A percentile compares a stretch with the other conserved stretches of the same genome.
These are phyloP conservation scores for Mycena filopes DNA, from an alignment of 768 basidiomycete species.

Conservation along the genomic window DNA sequence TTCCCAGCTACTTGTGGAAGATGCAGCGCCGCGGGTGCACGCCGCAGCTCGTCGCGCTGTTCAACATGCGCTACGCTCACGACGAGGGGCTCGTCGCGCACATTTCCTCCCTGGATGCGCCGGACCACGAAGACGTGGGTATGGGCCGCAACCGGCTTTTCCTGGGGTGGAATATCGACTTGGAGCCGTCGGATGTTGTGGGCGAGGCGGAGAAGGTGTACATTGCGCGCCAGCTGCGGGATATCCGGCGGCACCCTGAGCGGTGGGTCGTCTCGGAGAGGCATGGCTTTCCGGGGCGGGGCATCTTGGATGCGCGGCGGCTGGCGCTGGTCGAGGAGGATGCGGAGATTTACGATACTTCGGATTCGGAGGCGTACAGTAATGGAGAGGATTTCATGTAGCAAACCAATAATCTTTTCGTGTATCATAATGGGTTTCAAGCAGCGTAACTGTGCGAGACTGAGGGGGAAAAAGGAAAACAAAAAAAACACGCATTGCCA, in stretches of 20 bases:
- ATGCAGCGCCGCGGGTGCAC: conserved; percentile 72
- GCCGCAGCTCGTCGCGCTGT: conserved; percentile 65
- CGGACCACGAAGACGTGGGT: conserved; percentile 32
- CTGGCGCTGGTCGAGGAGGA: conserved; percentile 24
- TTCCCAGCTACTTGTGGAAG: conserved; percentile 34
- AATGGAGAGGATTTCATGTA: conserved; percentile 13
- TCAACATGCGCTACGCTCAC: conserved; percentile 66
- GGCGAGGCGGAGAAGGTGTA: conserved; percentile 58
- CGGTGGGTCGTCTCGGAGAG: conserved; percentile 22
- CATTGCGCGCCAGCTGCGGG: conserved; percentile 41
- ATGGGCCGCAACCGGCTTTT: conserved; percentile 58
- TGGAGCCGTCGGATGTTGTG: conserved; percentile 47
- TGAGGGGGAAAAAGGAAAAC: no score
- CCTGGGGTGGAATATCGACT: conserved; percentile 75
- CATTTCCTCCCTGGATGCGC: conserved; percentile 46
- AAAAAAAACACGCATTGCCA: no score
- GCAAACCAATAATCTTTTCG: not conserved
- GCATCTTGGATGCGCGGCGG: conserved; percentile 23
- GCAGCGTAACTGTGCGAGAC: no score
- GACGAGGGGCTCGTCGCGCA: conserved; percentile 62
- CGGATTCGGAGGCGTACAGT: conserved; percentile 26
- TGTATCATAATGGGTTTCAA: not conserved
- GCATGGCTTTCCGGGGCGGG: conserved; percentile 12
- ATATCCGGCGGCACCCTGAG: conserved; percentile 23
- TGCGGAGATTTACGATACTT: conserved; percentile 22